Base-by-base conservation (phyloP, 306 rosid genomes). In the Carpinus fangiana region DNA sequence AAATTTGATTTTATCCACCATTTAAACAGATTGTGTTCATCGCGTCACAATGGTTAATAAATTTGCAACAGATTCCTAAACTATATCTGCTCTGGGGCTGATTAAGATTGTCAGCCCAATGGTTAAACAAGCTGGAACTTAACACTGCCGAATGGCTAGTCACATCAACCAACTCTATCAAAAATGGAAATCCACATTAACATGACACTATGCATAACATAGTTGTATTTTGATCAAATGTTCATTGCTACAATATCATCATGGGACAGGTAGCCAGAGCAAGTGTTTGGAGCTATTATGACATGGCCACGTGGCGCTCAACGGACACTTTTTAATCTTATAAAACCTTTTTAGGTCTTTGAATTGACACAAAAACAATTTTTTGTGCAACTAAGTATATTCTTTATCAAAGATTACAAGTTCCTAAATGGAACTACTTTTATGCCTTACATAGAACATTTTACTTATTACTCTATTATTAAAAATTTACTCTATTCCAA, bases 121-220 rank as follows among this genome's bases (percentile, higher is more conserved):
- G 17, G 43, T 73, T 55, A 12, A 31, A 61, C 17, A 0, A 52
- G 80, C 74, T 55, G 47, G 54, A 77, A 69, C 51, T 61, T 57
- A 64, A 17, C 64, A 80, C 60, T 50, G 61, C 77, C 26, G 20
- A 48, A 73, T 45, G 51, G 65, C 76, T 53, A 55, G 67, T 64
- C 78, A 21, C 50, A 23, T 45, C 60, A 79, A 76, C 36, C 12
- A 43, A 45, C 51, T 43, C 66, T 26, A 50, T 1, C 6, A 12
- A 78, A 76, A 31, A 72, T 61, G 45, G 51, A 38, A 59, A 70
- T 45, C 61, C 64, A 45, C 57, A 73, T 43, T 71, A 59, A 53
- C 48, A 52, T n/a, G 56, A 14, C 60, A 61, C 18, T 73, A 64
- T 28, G 45, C 47, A 70, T 53, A 52, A 71, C 73, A 45, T 53